Base-by-base conservation (phyloP, 768 basidiomycete genomes). In the Tephrocybe sp. region DNA sequence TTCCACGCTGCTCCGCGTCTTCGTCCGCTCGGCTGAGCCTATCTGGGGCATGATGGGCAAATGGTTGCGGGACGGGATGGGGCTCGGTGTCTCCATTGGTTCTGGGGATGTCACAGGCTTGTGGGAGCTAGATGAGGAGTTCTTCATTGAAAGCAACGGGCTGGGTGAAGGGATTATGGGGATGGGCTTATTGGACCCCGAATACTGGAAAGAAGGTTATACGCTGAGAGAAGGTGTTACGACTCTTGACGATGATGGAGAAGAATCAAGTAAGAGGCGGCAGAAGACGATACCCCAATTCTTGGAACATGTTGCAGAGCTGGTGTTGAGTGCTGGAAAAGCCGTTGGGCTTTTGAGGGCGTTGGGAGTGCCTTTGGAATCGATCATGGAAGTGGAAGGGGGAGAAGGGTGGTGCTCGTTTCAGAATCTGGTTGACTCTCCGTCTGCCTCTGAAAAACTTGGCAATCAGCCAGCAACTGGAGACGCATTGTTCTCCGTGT, bases 191-290 rank as follows among this genome's bases (percentile, higher is more conserved):
- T 53, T 81, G 59, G 84, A 87, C 58, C 84, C 83, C 0, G 87
- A 91, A 48, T 90, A 90, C 59, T 93, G 90, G 90, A 69, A 75
- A 24, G 82, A 88, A 34, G 87, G 85, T 0, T 91, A 85, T 64
- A 68, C 69, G 2, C 62, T 90, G 52, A 68, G 83, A 31, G 76
- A 76, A 40, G 68, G 66, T 15, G 62, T 66, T 3, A 56, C 63
- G 25, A 64, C 59, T 31, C 64, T 62, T 1, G 61, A 59, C 23
- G 54, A 42, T 29, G 58, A 54, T 34, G 49, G 29, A 10, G 40
- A 33, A 9, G 47, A 42, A 27, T 43, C 43, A 15, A 27, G 44
- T 46, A 46, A 60, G 42, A 49, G 40, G 52, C 50, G 57, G 50
- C 44, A 64, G 31, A 70, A 64, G 57, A 65, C 69, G 49, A 64